These are phyloP conservation scores for Neurospora discreta DNA, from an alignment of 495 filamentous ascomycete genomes.

Conservation along the genomic window DNA sequence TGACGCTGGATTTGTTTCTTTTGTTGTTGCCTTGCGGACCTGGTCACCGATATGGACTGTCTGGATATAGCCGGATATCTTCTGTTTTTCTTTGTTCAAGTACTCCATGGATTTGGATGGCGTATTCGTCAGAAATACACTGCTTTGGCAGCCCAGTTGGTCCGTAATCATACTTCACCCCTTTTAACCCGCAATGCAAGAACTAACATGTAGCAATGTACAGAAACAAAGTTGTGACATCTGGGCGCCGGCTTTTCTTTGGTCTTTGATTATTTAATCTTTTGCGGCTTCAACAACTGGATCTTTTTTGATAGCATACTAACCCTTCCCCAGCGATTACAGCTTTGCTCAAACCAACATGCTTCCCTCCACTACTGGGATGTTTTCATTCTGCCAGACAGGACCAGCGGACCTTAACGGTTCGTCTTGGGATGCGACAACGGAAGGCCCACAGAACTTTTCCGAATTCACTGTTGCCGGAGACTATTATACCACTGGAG, in stretches of 20 bases:
- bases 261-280: conserved; percentile 20
- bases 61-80: conserved; percentile 20
- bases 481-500: conserved; percentile 26
- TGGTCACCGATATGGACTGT: not conserved
- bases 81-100: conserved; percentile 11
- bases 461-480: conserved; percentile 25
- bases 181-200: not conserved
- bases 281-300: conserved; percentile 6
- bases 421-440: conserved; percentile 40
- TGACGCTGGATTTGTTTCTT: not conserved
- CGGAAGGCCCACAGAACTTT: conserved; percentile 44
- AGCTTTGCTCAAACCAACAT: conserved; percentile 38
- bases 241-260: conserved; percentile 24
- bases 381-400: conserved; percentile 44
- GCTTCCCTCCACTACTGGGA: conserved; percentile 35
- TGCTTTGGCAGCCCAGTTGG: conserved; percentile 7
- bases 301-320: conserved; percentile 37
- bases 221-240: conserved; percentile 42
- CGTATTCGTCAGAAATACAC: not conserved
- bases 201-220: conserved; percentile 20
- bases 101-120: conserved; percentile 1
- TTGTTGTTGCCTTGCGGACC: not conserved
- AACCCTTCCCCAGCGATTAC: conserved; percentile 40
- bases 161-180: conserved; percentile 6
- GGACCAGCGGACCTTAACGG: conserved; percentile 39